Evolutionary conservation across 257 asterid genomes (phyloP), one percentile per base, ranked within the genome.

Genomic region (Jacaranda copaia): DNA sequence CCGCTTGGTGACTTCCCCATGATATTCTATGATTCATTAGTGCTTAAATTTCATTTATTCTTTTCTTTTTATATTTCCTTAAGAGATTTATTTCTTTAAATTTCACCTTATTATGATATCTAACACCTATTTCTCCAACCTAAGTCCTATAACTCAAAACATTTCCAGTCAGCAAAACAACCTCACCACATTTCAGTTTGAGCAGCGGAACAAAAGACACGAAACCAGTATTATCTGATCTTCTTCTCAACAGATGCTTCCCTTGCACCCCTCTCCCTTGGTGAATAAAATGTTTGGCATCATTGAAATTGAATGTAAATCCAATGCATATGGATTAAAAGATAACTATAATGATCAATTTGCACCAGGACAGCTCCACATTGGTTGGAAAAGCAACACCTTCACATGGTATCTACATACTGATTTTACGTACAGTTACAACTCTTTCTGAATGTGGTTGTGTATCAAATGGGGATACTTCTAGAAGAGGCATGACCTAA

Each of bases 181-280:
- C 35, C 59, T 36, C n/a, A 4, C 43, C 58, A 43, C 12, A 46
- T 39, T 45, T 70, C 11, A 51, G 19, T 51, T 18, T 16, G 62
- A 74, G 63, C 52, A 62, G 78, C 59, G 4, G 15, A 63, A 20
- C 61, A 74, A 15, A 72, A 35, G 19, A 16, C 42, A 5, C 4
- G 7, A 15, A 61, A 32, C 19, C 57, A 19, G 8, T 48, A 72
- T 42, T 14, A 58, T 20, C 57, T 43, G 68, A 36, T 32, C 43
- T 60, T 32, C 43, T 60, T 25, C 25, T 8, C 39, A 14, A 35
- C 12, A 7, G 14, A 58, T 18, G 13, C 64, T 70, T 70, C 4
- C 51, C 63, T 32, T 13, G 4, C 38, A 52, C 43, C 25, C 39
- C 18, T 67, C 39, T 19, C 72, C 72, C 19, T 43, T 66, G 32